Base-by-base conservation (phyloP, 2,329 filamentous ascomycete species). In the Colletotrichum sp. region DNA sequence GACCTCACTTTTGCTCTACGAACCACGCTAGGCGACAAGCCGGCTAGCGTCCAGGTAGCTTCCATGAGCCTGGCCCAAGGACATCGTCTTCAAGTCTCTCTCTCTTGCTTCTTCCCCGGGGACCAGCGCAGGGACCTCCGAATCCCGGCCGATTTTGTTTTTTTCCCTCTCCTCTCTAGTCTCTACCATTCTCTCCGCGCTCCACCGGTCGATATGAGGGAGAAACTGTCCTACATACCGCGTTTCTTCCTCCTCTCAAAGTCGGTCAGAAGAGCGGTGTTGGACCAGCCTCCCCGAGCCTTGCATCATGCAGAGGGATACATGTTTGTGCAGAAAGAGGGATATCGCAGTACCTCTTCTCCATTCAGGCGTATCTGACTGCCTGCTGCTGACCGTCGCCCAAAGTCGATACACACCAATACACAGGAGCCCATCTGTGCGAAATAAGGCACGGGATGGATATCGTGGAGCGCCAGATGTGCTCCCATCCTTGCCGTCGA, bases 41-140 rank as follows among this genome's bases (percentile, higher is more conserved):
- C 30, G 63, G 62, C 72, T 72, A 75, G 72, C 24, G 72, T 44
- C 36, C 18, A 72, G 28, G 68, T 62, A 72, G 72, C 72, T 75
- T 72, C 72, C 72, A 75, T 66, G 72, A 75, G 72, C 72, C 72
- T 72, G 72, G 68, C 71, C 72, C 68, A 36, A 72, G 72, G 72
- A 75, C 62, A 32, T 39, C 36, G 72, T 75, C 72, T 75, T 75
- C 64, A 62, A 44, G 36, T 59, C 55, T n/a, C 18, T 30, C 32
- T 34, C 21, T 60, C 57, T 28, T 59, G 24, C 28, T 60, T 21
- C 30, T 55, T 44, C 57, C 59, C 71, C 62, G 68, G 72, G 63
- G 72, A 75, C 72, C 28, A 52, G 63, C 72, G 68, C 68, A 71
- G 72, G 62, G 68, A 36, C 68, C 68, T 62, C 72, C 72, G 62